Base-by-base conservation (phyloP, 179 eudicot species). In the Camellia oleifera region DNA sequence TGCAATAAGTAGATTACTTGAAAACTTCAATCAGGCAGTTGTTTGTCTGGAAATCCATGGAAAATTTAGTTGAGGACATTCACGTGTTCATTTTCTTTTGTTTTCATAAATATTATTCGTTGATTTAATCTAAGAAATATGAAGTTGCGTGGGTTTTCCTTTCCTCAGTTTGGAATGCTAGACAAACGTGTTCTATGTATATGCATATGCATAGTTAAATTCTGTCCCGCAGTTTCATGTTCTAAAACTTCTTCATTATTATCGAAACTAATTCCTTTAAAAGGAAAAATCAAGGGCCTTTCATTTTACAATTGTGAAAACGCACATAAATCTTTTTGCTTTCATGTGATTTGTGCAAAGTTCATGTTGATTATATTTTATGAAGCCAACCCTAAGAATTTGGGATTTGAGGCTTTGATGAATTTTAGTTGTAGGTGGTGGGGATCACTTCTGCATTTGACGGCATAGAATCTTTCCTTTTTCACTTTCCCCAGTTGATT, bases 391-490 rank as follows among this genome's bases (percentile, higher is more conserved):
- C 15, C 48, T 5, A 18, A 52, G 12, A 26, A 65, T 14, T 17
- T 77, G 62, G 54, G 18, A 1, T 78, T 68, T 78, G 11, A 4
- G 53, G 74, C 23, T 77, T 32, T 66, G 15, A 18, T 13, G 5
- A 72, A 10, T 78, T 65, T 69, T 68, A 60, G 69, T 75, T 68
- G 78, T 44, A 42, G 61, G 68, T 3, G 18, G 45, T 42, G 18
- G 40, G 58, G n/a, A 15, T 75, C 32, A 44, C n/a, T 32, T 9
- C 15, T 60, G 67, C 69, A 60, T 66, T 62, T 57, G 14, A 58
- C 60, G 20, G 42, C 44, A 45, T 7, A 44, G 26, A 13, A 73
- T 42, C 46, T 72, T 64, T 46, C 50, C 52, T 8, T 71, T 17
- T 32, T 72, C 56, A 8, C 67, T 61, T 67, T 23, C 42, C 26